Evolutionary conservation across 129 eudicot genomes (phyloP), one percentile per base, ranked within the genome.

Genomic region (Flaveria trinervia): DNA sequence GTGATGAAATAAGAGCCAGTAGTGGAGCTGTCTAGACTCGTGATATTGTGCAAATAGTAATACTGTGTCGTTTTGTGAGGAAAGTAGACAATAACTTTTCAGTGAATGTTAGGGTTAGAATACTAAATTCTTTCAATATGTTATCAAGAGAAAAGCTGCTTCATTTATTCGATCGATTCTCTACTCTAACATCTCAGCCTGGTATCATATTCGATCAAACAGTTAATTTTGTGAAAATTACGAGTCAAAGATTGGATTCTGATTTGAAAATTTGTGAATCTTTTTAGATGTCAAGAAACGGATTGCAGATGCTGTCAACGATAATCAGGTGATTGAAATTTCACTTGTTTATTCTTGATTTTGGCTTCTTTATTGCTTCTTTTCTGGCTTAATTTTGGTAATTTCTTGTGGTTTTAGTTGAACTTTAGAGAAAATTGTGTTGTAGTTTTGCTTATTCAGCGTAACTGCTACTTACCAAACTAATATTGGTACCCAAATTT

Each of bases 281-380:
- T 30, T 16, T 57, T 67, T 78, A 94, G 99, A 94, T 81, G 99
- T 86, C 44, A 94, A 94, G 87, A 83, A 87, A 68, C 91, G 99
- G 50, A 89, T 94, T 75, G 89, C 89, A 51, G 99, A 91, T 51
- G 97, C 93, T 59, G 99, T 94, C 16, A 77, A 50, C 8, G 97
- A 91, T 70, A 87, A 89, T 64, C 97, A 91, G 92, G 98, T 86
- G 72, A 68, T 60, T 25, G 43, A 22, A 28, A 41, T 74, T 6
- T 54, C 26, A 46, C 51, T 65, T 15, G 14, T 76, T 71, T 22
- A 0, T 79, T 44, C 23, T 50, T 7, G 49, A 25, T 4, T 61
- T 22, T 72, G 7, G 16, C 36, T 14, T 41, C 41, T 74, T 33
- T 41, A 10, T 16, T 1, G 73, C 25, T 60, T 60, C 9, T 18